Percentiles rank a stretch among this genome's conserved stretches.
phyloP scores from a whole-genome alignment of 1,139 yeast species.

The Magnusiomyces fungicola region DNA sequence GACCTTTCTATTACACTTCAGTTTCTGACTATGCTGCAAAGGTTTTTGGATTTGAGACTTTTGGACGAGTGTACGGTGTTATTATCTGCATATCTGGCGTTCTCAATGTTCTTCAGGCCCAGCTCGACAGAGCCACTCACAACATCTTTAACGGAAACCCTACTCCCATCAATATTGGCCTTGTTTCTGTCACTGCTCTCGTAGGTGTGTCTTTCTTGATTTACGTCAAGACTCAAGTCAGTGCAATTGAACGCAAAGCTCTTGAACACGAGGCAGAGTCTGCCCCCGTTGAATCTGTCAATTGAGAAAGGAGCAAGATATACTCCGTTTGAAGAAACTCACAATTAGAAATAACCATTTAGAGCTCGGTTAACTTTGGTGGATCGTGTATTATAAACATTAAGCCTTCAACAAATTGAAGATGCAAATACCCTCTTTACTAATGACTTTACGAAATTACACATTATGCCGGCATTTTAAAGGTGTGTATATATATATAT shows the following conservation, averaged over 20 bases:
- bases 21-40: conserved; percentile 88
- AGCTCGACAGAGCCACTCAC: conserved; percentile 65
- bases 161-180: conserved; percentile 55
- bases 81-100: conserved; percentile 75
- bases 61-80: conserved; percentile 88
- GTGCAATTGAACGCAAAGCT: conserved; percentile 15
- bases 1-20: conserved; percentile 90
- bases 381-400: no score
- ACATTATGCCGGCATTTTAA: no score
- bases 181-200: conserved; percentile 47
- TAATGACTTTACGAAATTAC: no score
- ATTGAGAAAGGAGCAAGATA: no score
- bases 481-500: no score
- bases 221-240: conserved; percentile 51
- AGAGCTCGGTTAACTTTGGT: no score
- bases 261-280: conserved; percentile 7
- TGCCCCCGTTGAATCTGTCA: not conserved
- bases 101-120: conserved; percentile 64
- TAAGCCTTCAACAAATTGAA: no score
- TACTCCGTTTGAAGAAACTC: no score
- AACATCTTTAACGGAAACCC: conserved; percentile 64
- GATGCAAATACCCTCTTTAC: no score
- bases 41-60: conserved; percentile 86
- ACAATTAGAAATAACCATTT: no score
- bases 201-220: conserved; percentile 47